Evolutionary conservation across 352 stramenopile species (phyloP).

Genomic region (Globisporangium nodosum): DNA sequence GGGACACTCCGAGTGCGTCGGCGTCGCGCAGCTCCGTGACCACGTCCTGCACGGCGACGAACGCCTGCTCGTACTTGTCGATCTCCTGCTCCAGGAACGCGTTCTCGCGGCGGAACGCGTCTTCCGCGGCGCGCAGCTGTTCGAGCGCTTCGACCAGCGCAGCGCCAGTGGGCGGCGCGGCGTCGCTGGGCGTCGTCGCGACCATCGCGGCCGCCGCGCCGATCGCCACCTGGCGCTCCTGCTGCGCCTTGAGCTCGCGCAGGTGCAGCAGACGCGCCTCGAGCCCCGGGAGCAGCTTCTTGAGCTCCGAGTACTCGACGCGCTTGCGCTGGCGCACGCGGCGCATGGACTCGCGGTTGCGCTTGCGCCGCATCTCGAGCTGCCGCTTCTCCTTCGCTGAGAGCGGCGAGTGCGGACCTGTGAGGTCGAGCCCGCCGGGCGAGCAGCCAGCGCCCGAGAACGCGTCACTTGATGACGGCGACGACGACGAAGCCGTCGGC

Average conservation of each 20-base stretch:
- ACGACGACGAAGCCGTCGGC: slow-evolving; percentile 4
- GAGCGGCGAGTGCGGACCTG: neutral
- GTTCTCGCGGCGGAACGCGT: slow-evolving; percentile 12
- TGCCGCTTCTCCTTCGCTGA: slow-evolving; percentile 10
- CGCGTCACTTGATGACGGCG: slow-evolving; percentile 2
- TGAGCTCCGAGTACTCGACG: slow-evolving; percentile 8
- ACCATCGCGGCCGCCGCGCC: neutral
- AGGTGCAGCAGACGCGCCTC: slow-evolving; percentile 1
- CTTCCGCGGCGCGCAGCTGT: slow-evolving; percentile 10
- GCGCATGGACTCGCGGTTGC: slow-evolving; percentile 28
- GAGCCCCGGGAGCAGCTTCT: slow-evolving; percentile 6
- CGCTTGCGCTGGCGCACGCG: slow-evolving; percentile 20
- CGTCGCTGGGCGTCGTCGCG: no score
- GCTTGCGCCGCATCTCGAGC: slow-evolving; percentile 20
- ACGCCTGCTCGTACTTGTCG: slow-evolving; percentile 16
- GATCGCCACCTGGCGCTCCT: neutral
- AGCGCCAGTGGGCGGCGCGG: neutral
- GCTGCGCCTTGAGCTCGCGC: slow-evolving; percentile 1
- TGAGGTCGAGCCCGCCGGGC: neutral
- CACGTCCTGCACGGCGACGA: slow-evolving; percentile 4
- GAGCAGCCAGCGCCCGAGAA: neutral
- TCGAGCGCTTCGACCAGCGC: neutral
- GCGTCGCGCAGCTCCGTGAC: slow-evolving; percentile 4
- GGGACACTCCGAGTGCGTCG: neutral
- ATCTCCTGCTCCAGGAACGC: slow-evolving; percentile 8